These are phyloP conservation scores for Cinnamomum chago DNA, from an alignment of 164 flowering plant species.

Conservation along the genomic window DNA sequence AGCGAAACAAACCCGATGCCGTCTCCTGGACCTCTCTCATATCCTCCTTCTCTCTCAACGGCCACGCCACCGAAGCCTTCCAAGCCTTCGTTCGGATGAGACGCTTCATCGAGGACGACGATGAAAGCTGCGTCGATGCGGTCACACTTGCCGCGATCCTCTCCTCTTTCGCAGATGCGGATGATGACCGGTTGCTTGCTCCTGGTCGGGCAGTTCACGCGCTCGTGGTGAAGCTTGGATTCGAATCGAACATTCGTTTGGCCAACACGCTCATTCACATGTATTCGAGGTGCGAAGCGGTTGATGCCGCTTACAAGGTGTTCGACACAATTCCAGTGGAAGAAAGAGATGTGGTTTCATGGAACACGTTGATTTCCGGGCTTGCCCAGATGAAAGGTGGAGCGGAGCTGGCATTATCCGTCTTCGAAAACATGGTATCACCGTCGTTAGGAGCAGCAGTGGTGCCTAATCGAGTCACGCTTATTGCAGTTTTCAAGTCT, in stretches of 20 bases:
- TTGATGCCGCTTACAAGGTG: slow-evolving; percentile 12
- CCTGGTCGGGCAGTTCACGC: slow-evolving; percentile 16
- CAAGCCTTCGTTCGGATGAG: slow-evolving; percentile 16
- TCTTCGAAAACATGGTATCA: slow-evolving; percentile 16
- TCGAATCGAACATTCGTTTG: slow-evolving; percentile 16
- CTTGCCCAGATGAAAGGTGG: slow-evolving; percentile 10
- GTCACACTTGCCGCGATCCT: slow-evolving; percentile 17
- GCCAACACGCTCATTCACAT: slow-evolving; percentile 22
- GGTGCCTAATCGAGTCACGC: slow-evolving; percentile 20
- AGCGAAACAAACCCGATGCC: slow-evolving; percentile 8
- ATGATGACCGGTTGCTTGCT: neutral
- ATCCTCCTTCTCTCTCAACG: slow-evolving; percentile 13
- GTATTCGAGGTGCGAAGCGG: slow-evolving; percentile 13
- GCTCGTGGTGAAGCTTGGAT: slow-evolving; percentile 20
- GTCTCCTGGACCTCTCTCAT: slow-evolving; percentile 28
- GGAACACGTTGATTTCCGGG: slow-evolving; percentile 27
- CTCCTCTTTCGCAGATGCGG: slow-evolving; percentile 7
- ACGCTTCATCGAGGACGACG: neutral
- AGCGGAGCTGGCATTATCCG: slow-evolving; percentile 18
- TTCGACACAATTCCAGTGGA: slow-evolving; percentile 13
- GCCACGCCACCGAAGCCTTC: slow-evolving; percentile 8
- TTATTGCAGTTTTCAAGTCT: slow-evolving; percentile 16
- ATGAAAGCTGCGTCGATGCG: slow-evolving; percentile 4
- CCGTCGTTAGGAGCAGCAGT: slow-evolving; percentile 1
- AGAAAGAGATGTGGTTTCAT: slow-evolving; percentile 23